phyloP scores from a whole-genome alignment of 805 yeast genomes.

The Pichia heedii region DNA sequence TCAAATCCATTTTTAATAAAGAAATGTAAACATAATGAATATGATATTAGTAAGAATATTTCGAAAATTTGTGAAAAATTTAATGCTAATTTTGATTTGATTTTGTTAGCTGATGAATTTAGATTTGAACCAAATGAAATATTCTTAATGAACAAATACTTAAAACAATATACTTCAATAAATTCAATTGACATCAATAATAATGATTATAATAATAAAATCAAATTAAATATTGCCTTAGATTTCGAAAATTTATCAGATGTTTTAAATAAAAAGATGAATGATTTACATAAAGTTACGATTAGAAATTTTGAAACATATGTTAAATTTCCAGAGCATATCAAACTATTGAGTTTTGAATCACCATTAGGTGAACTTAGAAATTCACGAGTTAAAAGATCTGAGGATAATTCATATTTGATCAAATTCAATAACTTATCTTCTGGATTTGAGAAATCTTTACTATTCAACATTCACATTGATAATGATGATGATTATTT shows the following conservation, averaged over 20 bases:
- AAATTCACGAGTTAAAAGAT: neutral
- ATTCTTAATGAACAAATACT: slow-evolving; percentile 11
- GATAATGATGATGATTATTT: slow-evolving; percentile 11
- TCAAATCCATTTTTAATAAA: neutral
- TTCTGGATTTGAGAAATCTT: slow-evolving; percentile 16
- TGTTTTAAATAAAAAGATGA: slow-evolving; percentile 8
- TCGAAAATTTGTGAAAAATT: slow-evolving; percentile 12
- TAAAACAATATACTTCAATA: slow-evolving; percentile 3
- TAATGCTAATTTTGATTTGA: slow-evolving; percentile 16
- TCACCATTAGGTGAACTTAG: slow-evolving; percentile 5
- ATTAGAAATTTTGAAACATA: slow-evolving; percentile 13
- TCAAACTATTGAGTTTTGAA: slow-evolving; percentile 16
- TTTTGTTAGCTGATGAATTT: slow-evolving; percentile 24
- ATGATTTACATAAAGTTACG: slow-evolving; percentile 13
- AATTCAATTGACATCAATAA: neutral
- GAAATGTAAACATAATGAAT: neutral
- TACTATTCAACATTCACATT: slow-evolving; percentile 19
- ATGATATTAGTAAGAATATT: slow-evolving; percentile 9
- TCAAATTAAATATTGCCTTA: slow-evolving; percentile 14
- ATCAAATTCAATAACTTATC: slow-evolving; percentile 14
- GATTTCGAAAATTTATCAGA: slow-evolving; percentile 17
- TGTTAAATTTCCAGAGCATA: slow-evolving; percentile 13
- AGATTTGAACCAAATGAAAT: slow-evolving; percentile 16
- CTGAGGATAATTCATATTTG: neutral
- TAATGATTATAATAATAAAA: slow-evolving; percentile 1